Percentiles rank a stretch among this genome's conserved stretches.
These are phyloP conservation scores for Chaetomiaceae sp. DNA, from an alignment of 2,329 filamentous ascomycete species.

Conservation along the genomic window DNA sequence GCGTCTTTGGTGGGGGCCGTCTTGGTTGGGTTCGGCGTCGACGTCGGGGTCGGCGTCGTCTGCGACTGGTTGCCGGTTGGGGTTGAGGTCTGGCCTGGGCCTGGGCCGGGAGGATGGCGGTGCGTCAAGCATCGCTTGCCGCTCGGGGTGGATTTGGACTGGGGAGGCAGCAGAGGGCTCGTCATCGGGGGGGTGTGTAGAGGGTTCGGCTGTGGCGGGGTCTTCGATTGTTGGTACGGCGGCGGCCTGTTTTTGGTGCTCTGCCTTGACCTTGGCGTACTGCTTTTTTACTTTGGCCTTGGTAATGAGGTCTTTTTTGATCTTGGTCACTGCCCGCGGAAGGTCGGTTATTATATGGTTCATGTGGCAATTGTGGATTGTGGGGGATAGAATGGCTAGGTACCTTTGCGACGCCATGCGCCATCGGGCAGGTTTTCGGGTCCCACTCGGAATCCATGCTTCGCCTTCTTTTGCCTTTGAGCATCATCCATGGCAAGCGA, in stretches of 20 bases:
- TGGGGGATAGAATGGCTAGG: background rate
- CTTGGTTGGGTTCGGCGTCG: background rate
- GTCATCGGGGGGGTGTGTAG: background rate
- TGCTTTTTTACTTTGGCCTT: conserved; percentile 92
- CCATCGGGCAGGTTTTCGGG: conserved; percentile 90
- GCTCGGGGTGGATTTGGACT: conserved; percentile 38
- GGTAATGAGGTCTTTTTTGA: conserved; percentile 83
- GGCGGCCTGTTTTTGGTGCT: conserved; percentile 30
- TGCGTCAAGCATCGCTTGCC: conserved; percentile 37
- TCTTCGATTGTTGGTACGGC: conserved; percentile 17
- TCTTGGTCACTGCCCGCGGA: conserved; percentile 42
- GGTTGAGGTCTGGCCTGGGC: background rate
- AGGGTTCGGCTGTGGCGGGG: conserved; percentile 8
- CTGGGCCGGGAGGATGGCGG: conserved; percentile 9
- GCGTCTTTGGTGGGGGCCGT: conserved; percentile 20
- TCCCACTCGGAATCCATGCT: conserved; percentile 78
- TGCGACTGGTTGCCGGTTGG: conserved; percentile 8
- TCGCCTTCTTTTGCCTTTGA: conserved; percentile 46
- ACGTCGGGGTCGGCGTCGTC: background rate
- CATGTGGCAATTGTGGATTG: too few relatives aligned
- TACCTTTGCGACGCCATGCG: conserved; percentile 73
- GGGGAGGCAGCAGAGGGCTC: background rate
- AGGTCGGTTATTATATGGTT: conserved; percentile 9
- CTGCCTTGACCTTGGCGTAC: conserved; percentile 77
- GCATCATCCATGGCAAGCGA: conserved; percentile 15